Conservation (phyloP, 352 stramenopile genomes). For the Thalassiosira sp. region DNA sequence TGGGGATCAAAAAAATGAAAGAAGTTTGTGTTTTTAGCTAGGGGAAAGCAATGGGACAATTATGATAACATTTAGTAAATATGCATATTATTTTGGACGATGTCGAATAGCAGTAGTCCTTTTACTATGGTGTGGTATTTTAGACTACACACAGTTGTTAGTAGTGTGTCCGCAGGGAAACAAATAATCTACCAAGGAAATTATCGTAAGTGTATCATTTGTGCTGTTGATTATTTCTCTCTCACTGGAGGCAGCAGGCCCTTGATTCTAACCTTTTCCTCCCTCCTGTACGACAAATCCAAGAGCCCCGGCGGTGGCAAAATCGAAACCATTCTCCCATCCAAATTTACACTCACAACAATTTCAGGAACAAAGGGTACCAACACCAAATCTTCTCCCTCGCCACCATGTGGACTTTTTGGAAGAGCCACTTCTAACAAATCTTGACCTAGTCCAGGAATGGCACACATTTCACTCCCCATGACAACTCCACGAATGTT, state of each 20-base stretch:
- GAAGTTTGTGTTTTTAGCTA: slow-evolving; percentile 4
- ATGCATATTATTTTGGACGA: too few species aligned
- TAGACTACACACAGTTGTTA: too few species aligned
- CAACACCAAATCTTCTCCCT: slow-evolving; percentile 56
- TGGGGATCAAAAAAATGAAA: background rate
- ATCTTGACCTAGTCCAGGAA: slow-evolving; percentile 74
- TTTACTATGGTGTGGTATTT: too few species aligned
- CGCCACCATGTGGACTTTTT: slow-evolving; percentile 18
- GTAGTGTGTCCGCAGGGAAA: too few species aligned
- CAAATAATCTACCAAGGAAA: too few species aligned
- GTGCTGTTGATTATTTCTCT: too few species aligned
- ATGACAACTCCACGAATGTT: slow-evolving; percentile 69
- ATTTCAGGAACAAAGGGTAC: slow-evolving; percentile 74
- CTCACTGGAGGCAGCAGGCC: slow-evolving; percentile 59
- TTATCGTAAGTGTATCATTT: too few species aligned
- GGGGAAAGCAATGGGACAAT: too few species aligned
- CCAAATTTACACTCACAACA: slow-evolving; percentile 63
- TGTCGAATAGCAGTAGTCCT: too few species aligned
- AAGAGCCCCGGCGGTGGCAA: slow-evolving; percentile 67
- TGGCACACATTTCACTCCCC: slow-evolving; percentile 72
- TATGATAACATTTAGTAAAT: background rate
- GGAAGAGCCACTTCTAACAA: slow-evolving; percentile 66
- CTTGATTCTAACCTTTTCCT: slow-evolving; percentile 73
- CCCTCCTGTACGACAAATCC: slow-evolving; percentile 71
- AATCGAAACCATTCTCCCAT: slow-evolving; percentile 57